phyloP scores from a whole-genome alignment of 2,329 filamentous ascomycete species.

The Piedraia hortae region DNA sequence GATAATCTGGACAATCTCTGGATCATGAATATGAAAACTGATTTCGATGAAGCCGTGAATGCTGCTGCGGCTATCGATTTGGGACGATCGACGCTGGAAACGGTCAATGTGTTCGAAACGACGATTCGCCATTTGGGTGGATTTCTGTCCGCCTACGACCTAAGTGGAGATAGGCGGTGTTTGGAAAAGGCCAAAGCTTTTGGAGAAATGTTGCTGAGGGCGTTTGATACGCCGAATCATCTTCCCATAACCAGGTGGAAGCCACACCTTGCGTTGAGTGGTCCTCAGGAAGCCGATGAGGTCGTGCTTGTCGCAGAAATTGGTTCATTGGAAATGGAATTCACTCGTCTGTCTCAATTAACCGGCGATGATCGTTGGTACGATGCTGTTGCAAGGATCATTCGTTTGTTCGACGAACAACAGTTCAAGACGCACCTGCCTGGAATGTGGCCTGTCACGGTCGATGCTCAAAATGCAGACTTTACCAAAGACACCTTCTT shows the following conservation, averaged over 20 bases:
- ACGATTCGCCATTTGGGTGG: slow-evolving; percentile 19
- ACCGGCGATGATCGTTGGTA: slow-evolving; percentile 20
- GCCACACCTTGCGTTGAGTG: slow-evolving; percentile 13
- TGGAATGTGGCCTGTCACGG: slow-evolving; percentile 21
- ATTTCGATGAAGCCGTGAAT: slow-evolving; percentile 20
- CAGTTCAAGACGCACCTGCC: slow-evolving; percentile 18
- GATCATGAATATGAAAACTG: slow-evolving; percentile 21
- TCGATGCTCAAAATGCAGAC: slow-evolving; percentile 16
- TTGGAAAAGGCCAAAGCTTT: slow-evolving; percentile 14
- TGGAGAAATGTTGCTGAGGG: slow-evolving; percentile 19
- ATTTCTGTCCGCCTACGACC: slow-evolving; percentile 13
- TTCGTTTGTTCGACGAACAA: slow-evolving; percentile 15
- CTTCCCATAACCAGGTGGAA: slow-evolving; percentile 22
- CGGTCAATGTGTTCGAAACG: slow-evolving; percentile 22
- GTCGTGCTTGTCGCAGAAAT: slow-evolving; percentile 20
- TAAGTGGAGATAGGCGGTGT: slow-evolving; percentile 12
- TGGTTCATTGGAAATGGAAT: slow-evolving; percentile 21
- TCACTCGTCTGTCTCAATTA: slow-evolving; percentile 19
- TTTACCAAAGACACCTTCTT: slow-evolving; percentile 16
- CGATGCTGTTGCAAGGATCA: slow-evolving; percentile 19
- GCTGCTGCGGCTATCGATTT: slow-evolving; percentile 19
- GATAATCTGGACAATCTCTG: slow-evolving; percentile 21
- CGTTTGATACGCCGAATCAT: slow-evolving; percentile 20
- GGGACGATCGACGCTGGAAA: slow-evolving; percentile 13
- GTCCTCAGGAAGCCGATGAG: slow-evolving; percentile 15